Evolutionary conservation across 805 yeast species (phyloP), one percentile per base, ranked within the genome.

Genomic region (Jamesozyma lodderae): DNA sequence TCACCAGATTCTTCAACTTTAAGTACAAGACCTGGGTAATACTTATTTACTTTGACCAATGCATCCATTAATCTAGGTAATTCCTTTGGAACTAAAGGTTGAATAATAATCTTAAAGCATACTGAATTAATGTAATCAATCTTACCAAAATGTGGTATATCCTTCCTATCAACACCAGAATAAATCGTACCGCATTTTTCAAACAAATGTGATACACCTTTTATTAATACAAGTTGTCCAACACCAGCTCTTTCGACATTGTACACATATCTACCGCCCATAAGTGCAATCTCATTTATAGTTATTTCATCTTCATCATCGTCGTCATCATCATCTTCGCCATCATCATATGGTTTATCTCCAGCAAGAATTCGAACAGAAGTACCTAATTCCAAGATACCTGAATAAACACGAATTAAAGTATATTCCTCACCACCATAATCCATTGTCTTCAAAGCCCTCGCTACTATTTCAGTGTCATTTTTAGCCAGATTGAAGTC

Each of bases 1-100:
- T 87, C 96, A 2, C 96, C 96, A 36, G 88, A 81, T 47, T 84
- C 94, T 55, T 86, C 95, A 1, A 81, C 85, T 45, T 71, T 75
- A n/a, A 83, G 64, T 16, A 69, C 69, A 26, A 77, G 67, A 3
- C 87, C 80, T 8, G 81, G 70, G 52, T 84, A 88, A 1, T 79
- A 64, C 46, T 72, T 73, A 48, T 71, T 71, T 21, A 83, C 62
- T 40, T 68, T 72, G 41, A 81, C 68, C 34, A 92, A 62, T 0
- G 86, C 88, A n/a, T 74, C 77, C 11, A 79, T 63, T 47, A 92
- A 64, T 42, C 71, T 72, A 0, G 94, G 90, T 14, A 83, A 61
- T 40, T 88, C 94, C 0, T 83, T 70, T 0, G 96, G 95, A 20
- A 72, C 68, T 13, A 71, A 67, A 0, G 96, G 94, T 52, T 87